Conservation (phyloP, 208 protist species). For the Leishmania guyanensis region DNA sequence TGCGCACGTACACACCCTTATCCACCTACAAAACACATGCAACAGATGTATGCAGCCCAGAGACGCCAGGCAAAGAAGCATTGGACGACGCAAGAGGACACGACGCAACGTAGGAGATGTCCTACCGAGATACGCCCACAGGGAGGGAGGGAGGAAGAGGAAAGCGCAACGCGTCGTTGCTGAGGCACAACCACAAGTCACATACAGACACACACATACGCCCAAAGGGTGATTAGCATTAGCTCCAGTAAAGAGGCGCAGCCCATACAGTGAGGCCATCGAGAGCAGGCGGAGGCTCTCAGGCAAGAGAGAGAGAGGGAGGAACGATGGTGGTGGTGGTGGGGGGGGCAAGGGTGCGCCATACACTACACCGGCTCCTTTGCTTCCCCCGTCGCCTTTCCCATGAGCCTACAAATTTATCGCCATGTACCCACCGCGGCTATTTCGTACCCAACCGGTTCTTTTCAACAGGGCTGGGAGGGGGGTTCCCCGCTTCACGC, state of each 20-base stretch:
- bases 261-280: background rate
- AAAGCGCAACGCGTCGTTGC: background rate
- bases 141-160: background rate
- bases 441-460: too few species aligned
- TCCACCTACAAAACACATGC: background rate
- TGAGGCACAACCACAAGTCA: background rate
- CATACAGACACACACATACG: slow-evolving; percentile 7
- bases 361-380: background rate
- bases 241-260: background rate
- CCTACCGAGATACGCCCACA: background rate
- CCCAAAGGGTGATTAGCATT: background rate
- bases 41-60: too few species aligned
- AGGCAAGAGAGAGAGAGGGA: background rate
- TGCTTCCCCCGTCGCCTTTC: background rate
- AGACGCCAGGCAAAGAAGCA: too few species aligned
- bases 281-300: background rate
- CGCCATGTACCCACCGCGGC: too few species aligned
- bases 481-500: slow-evolving; percentile 2
- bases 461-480: background rate
- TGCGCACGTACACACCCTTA: background rate
- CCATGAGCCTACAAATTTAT: too few species aligned
- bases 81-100: too few species aligned
- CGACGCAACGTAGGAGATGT: background rate
- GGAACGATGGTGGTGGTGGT: too few species aligned
- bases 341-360: background rate